These are phyloP conservation scores for Scenedesmus sp. DNA, from an alignment of 163 green algal genomes.

Conservation along the genomic window DNA sequence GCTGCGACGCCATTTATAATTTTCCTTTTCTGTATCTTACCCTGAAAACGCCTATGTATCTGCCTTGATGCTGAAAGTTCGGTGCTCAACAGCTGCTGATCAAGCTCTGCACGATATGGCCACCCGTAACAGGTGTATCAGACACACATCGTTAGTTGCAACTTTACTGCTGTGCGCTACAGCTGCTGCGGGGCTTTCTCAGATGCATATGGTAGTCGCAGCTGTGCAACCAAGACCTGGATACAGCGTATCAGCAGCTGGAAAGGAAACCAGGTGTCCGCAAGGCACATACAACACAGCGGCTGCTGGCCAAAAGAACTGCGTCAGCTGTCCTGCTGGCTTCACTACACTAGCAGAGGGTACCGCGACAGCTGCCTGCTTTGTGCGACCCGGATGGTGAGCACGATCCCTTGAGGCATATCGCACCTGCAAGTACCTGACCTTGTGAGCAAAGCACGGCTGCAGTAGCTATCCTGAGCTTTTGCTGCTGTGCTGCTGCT, in stretches of 20 bases:
- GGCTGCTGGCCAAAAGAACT: background rate
- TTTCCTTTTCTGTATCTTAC: too few species aligned
- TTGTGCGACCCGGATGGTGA: background rate
- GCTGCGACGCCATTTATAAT: too few species aligned
- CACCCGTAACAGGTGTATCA: background rate
- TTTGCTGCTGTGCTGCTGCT: too few species aligned
- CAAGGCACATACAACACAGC: background rate
- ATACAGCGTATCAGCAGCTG: background rate
- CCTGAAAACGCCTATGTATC: too few species aligned
- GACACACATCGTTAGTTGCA: background rate
- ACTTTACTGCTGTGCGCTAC: background rate
- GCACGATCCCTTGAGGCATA: too few species aligned
- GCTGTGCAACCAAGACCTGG: background rate
- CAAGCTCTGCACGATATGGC: background rate
- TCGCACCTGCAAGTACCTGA: too few species aligned
- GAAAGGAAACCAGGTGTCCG: background rate
- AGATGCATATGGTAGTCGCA: background rate
- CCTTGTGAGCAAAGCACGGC: background rate
- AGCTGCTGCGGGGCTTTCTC: background rate
- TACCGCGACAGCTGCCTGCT: background rate
- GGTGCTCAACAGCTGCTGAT: background rate
- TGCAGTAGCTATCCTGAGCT: background rate
- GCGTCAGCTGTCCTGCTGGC: conserved; percentile 9
- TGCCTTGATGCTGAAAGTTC: background rate
- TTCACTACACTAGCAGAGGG: background rate